A percentile compares a stretch with the other conserved stretches of the same genome.
Evolutionary conservation across 106 monocot species (phyloP).

Genomic region (Apostasia ramifera): DNA sequence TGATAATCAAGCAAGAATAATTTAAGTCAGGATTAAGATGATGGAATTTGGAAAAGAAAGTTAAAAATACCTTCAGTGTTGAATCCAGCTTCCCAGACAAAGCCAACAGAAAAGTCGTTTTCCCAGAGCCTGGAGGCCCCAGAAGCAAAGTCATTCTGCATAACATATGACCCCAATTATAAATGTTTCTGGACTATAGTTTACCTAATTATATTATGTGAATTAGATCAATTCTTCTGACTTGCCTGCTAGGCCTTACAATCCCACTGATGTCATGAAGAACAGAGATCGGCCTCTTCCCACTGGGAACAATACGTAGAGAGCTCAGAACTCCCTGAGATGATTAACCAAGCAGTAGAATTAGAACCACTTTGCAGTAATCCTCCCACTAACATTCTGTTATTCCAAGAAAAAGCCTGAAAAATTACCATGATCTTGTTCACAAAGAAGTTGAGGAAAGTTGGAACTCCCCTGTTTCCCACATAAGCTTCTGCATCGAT

Average conservation of each 20-base stretch:
- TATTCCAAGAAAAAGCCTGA: too few species aligned
- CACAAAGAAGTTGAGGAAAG: conserved; percentile 28
- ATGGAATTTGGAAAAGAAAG: not conserved
- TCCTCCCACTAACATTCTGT: too few species aligned
- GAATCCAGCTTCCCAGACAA: conserved; percentile 10
- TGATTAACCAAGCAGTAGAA: not conserved
- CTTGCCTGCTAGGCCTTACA: conserved; percentile 8
- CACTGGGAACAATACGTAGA: conserved; percentile 20
- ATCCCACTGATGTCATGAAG: conserved; percentile 18
- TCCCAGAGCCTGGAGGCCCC: conserved; percentile 13
- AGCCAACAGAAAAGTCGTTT: conserved; percentile 13
- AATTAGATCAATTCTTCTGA: not conserved
- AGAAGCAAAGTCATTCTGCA: conserved; percentile 15
- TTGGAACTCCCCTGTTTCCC: conserved; percentile 37
- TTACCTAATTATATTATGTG: not conserved
- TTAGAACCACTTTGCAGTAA: not conserved
- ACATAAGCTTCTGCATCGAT: conserved; percentile 35
- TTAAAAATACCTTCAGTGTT: conserved; percentile 5
- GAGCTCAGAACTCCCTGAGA: conserved; percentile 23
- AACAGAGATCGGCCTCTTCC: conserved; percentile 18
- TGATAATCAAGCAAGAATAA: too few species aligned
- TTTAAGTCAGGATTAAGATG: too few species aligned
- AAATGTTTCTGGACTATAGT: not conserved
- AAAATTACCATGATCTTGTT: conserved; percentile 30
- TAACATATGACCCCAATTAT: not conserved